These are phyloP conservation scores for Miamiensis avidus DNA, from an alignment of 169 alveolate species.

Conservation along the genomic window DNA sequence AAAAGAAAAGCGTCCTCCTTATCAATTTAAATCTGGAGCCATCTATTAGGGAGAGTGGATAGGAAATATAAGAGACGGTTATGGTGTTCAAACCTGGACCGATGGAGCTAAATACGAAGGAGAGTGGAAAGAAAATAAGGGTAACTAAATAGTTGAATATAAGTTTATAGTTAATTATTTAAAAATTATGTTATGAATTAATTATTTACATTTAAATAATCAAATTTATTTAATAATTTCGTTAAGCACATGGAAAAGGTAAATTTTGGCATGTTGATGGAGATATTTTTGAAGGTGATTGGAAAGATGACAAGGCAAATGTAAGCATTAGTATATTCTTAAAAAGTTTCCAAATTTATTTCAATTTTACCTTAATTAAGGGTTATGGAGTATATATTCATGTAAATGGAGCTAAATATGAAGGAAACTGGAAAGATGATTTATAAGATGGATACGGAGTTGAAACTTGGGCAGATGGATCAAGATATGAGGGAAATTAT, in stretches of 20 bases:
- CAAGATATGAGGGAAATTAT: conserved; percentile 71
- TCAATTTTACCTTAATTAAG: not conserved
- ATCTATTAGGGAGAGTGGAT: conserved; percentile 75
- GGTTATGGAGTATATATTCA: conserved; percentile 67
- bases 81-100: conserved; percentile 62
- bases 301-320: conserved; percentile 73
- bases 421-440: conserved; percentile 79
- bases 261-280: conserved; percentile 82
- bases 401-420: conserved; percentile 58
- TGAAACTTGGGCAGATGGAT: conserved; percentile 84
- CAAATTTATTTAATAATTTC: conserved; percentile 33
- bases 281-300: conserved; percentile 74
- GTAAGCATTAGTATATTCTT: conserved; percentile 11
- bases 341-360: not conserved
- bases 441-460: conserved; percentile 81
- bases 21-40: conserved; percentile 71
- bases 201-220: too few relatives aligned
- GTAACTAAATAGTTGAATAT: not conserved
- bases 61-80: conserved; percentile 57
- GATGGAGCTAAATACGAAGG: conserved; percentile 67
- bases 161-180: not conserved
- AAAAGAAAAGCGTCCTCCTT: conserved; percentile 53
- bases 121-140: conserved; percentile 55
- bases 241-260: conserved; percentile 72
- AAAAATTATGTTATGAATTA: too few relatives aligned